Conservation (phyloP, 352 stramenopile genomes). For the Aphanomyces stellatus region DNA sequence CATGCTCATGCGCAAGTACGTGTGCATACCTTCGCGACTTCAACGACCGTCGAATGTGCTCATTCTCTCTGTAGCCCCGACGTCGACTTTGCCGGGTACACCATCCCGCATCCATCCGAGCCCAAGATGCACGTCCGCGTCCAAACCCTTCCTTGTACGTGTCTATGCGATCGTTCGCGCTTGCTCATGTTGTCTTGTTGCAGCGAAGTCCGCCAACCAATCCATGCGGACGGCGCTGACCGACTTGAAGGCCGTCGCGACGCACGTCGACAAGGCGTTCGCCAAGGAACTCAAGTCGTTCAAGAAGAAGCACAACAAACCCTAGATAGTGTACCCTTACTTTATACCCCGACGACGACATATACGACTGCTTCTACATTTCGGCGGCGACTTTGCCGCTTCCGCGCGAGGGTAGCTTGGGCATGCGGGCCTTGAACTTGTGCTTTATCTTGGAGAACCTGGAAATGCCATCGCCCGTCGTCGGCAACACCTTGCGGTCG, state of each 20-base stretch:
- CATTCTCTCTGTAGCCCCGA: constrained; percentile 45
- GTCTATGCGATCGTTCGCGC: background rate
- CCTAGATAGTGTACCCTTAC: background rate
- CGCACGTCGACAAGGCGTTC: constrained; percentile 62
- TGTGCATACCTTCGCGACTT: background rate
- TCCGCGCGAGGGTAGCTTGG: background rate
- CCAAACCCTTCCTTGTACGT: constrained; percentile 71
- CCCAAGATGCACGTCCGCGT: constrained; percentile 92
- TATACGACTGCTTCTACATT: background rate
- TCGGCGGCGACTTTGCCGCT: constrained; percentile 7
- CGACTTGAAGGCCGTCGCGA: constrained; percentile 65
- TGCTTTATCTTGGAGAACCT: constrained; percentile 19
- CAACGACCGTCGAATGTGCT: background rate
- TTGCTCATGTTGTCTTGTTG: background rate
- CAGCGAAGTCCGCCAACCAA: constrained; percentile 33
- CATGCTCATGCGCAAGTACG: constrained; percentile 85
- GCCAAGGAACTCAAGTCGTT: constrained; percentile 77
- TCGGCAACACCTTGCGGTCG: constrained; percentile 32
- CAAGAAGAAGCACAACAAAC: constrained; percentile 67
- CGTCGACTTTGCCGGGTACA: constrained; percentile 93
- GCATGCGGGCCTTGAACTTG: constrained; percentile 1
- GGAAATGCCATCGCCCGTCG: constrained; percentile 50
- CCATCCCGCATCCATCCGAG: constrained; percentile 92
- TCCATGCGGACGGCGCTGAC: constrained; percentile 59
- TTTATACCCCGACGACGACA: no score